Conservation (phyloP, 176 grass and related monocot genomes). For the Rhynchospora tenuis region DNA sequence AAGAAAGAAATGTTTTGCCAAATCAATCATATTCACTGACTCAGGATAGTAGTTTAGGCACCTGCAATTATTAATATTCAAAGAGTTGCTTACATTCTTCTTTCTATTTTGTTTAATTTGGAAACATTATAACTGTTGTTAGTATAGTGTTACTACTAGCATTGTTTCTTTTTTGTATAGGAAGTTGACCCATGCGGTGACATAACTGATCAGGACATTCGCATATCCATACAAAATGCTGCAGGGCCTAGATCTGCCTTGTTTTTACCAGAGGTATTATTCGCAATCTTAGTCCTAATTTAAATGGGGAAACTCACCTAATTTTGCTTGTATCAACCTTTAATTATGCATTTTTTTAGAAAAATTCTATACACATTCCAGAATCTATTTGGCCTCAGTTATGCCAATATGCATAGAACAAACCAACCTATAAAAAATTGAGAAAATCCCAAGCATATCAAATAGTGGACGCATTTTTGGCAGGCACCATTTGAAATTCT, state of each 20-base stretch:
- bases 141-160: constrained; percentile 7
- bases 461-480: constrained; percentile 18
- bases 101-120: neutral
- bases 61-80: neutral
- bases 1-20: neutral
- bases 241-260: constrained; percentile 74
- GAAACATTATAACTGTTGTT: neutral
- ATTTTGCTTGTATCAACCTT: constrained; percentile 11
- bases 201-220: constrained; percentile 80
- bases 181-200: constrained; percentile 90
- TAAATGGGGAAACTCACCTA: constrained; percentile 13
- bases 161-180: constrained; percentile 36
- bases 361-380: constrained; percentile 3
- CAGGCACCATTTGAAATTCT: constrained; percentile 95
- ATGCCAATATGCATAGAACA: neutral
- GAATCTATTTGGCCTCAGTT: constrained; percentile 13
- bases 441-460: neutral
- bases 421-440: neutral
- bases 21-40: neutral
- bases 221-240: constrained; percentile 80
- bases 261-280: constrained; percentile 84
- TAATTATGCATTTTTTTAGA: constrained; percentile 7
- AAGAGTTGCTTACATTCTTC: neutral
- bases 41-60: neutral
- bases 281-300: neutral